phyloP scores from a whole-genome alignment of 1,284 basidiomycete species.

The Mycosarcoma maydis region DNA sequence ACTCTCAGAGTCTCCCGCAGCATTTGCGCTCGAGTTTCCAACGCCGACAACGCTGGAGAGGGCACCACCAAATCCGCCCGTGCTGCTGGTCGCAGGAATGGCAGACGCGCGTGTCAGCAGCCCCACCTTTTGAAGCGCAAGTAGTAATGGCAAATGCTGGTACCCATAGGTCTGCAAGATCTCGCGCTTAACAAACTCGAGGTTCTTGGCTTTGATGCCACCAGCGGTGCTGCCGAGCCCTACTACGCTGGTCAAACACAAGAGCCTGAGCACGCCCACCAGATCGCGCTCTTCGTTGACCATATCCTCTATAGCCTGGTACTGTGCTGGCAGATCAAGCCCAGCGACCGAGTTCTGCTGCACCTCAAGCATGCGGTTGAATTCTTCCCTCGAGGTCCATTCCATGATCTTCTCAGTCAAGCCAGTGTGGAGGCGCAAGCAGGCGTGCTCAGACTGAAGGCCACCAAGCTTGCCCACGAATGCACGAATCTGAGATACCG shows the following conservation, averaged over 20 bases:
- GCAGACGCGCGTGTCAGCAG: conserved; percentile 69
- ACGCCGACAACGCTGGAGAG: conserved; percentile 43
- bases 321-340: conserved; percentile 48
- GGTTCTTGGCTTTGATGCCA: conserved; percentile 84
- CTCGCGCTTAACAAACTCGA: conserved; percentile 90
- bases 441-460: conserved; percentile 88
- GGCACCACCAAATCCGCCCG: conserved; percentile 16
- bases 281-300: conserved; percentile 52
- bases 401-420: conserved; percentile 90
- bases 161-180: conserved; percentile 96
- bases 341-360: conserved; percentile 92
- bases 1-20: conserved; percentile 2
- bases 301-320: conserved; percentile 59
- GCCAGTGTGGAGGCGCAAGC: conserved; percentile 86
- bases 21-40: conserved; percentile 1
- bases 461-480: conserved; percentile 95
- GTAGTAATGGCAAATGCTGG: conserved; percentile 82
- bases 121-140: conserved; percentile 79
- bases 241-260: conserved; percentile 86
- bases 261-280: conserved; percentile 73
- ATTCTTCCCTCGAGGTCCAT: conserved; percentile 79
- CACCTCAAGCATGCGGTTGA: conserved; percentile 90
- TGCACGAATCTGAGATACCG: conserved; percentile 88
- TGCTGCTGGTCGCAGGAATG: background rate
- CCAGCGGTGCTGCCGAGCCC: conserved; percentile 69